Base-by-base conservation (phyloP, 2,329 filamentous ascomycete genomes). In the Hansfordia pulvinata region DNA sequence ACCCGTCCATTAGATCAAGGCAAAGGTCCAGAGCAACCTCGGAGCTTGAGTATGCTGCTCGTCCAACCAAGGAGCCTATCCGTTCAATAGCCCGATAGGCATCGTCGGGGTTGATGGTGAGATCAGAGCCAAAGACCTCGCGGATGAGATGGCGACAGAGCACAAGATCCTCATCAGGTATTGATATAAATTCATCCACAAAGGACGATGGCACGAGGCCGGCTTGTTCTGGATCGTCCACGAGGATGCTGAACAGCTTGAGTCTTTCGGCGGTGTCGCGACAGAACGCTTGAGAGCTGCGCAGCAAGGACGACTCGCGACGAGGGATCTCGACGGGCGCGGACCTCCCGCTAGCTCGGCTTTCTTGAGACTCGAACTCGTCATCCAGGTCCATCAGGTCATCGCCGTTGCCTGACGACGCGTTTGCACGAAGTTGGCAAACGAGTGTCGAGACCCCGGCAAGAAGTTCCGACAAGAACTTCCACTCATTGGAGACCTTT, bases 11-110 rank as follows among this genome's bases (percentile, higher is more conserved):
- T 29, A 81, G 54, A 24, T 77, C 69, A 14, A 93, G 60, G 35
- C 74, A 77, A 11, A 75, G 57, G 23, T 64, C 66, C 25, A 84
- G 56, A 4, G 79, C 72, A 12, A 76, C 69, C 52, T 94, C 86
- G 34, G 78, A 88, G 35, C 73, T 71, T 30, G 76, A 71, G 39
- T 77, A 77, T 16, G 70, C 64, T 31, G 72, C 67, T 3, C 61
- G 55, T 10, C 58, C 53, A 13, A 76, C 60, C 6, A 74, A 52
- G 1, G 42, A 44, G 2, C 67, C 69, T 5, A 71, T 42, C 17
- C 58, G 56, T 33, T 66, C 52, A 13, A 76, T 46, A 2, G 76
- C 48, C 3, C 39, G 48, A 8, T 52, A 35, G 2, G 64, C 62
- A 33, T 62, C 57, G 8, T 62, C 57, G 1, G 55, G 47, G 8